Evolutionary conservation across 345 rosid genomes (phyloP).

Genomic region (Pistacia atlantica): DNA sequence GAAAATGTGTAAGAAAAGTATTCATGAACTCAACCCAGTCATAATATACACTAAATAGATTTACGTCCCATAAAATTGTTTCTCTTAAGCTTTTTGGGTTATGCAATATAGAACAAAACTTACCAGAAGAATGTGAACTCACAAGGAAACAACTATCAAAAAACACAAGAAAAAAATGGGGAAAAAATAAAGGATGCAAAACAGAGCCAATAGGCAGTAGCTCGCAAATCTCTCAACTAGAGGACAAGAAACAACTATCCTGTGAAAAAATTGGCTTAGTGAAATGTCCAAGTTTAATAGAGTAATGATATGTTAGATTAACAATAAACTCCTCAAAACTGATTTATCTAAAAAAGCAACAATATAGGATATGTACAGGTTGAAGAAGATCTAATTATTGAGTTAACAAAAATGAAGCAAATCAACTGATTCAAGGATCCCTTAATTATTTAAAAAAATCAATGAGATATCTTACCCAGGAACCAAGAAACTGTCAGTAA

Average conservation of each 20-base stretch:
- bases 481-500: not conserved
- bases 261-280: not conserved
- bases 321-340: not conserved
- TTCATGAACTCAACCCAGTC: not conserved
- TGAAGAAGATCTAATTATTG: not conserved
- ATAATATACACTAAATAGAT: not conserved
- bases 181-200: not conserved
- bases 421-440: not conserved
- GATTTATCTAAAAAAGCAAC: not conserved
- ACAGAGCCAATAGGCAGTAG: not conserved
- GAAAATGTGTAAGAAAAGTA: not conserved
- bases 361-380: not conserved
- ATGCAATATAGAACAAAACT: not conserved
- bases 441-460: not conserved
- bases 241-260: not conserved
- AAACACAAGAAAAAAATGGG: not conserved
- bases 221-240: conserved; percentile 1
- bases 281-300: not conserved
- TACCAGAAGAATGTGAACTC: not conserved
- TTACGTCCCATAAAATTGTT: not conserved
- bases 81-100: not conserved
- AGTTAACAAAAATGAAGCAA: not conserved
- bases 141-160: not conserved
- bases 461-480: not conserved
- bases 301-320: conserved; percentile 3